Evolutionary conservation across 495 filamentous ascomycete species (phyloP), one percentile per base, ranked within the genome.

Genomic region (Lasiosphaeris hirsuta): DNA sequence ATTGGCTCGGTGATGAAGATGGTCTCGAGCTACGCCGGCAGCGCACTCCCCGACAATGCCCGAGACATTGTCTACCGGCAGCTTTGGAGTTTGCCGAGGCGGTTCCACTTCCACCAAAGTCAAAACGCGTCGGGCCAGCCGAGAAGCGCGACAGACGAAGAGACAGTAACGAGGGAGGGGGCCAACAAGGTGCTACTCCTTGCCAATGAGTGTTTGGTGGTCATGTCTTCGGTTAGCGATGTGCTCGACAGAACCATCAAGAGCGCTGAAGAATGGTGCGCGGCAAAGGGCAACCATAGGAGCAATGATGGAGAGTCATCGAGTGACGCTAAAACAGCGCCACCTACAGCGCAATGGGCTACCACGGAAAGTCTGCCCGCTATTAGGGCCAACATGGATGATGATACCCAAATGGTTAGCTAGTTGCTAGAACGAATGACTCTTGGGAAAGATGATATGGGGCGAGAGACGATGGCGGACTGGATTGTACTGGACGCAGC

Each of bases 181-280:
- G 89, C 89, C 3, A 82, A 87, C 57, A 74, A 85, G 13, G 90
- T 91, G 36, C 63, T 96, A 10, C 84, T 92, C 0, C 81, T 97
- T 34, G 91, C 90, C 2, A 87, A 87, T 57, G 92, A 96, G 68
- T 89, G 90, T 2, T 78, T 97, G 18, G 89, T 95, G 60, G 93
- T 96, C 82, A 88, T 96, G 80, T 77, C 81, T 0, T 88, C 95
- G 66, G 90, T 97, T 41, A 89, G 82, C 19, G 83, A 82, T 0
- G 86, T 93, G 0, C 82, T 96, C 19, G 86, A 90, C 62, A 83
- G 86, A n/a, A 96, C 92, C 4, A 83, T 96, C 33, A 79, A 84
- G 37, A 90, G 86, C 64, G 93, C 93, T 4, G 91, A 96, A 69
- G 82, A 85, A 64, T 96, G 93, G 93, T 87, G 89, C 58, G 84